phyloP scores from a whole-genome alignment of 495 filamentous ascomycete genomes.

The Hypoxylon trugodes region DNA sequence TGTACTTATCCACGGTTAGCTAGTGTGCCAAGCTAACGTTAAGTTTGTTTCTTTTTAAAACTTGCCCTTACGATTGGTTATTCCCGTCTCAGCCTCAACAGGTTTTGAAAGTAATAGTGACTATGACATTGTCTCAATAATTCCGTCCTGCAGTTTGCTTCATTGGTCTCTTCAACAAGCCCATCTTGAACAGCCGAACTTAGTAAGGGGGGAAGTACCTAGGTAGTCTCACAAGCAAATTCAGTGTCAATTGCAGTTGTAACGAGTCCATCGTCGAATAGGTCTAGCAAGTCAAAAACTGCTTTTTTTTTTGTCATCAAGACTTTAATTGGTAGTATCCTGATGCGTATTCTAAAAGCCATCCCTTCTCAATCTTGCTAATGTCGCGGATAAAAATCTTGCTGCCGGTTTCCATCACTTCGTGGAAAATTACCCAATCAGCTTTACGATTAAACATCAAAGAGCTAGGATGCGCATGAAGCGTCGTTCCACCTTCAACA shows the following conservation, averaged over 20 bases:
- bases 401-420: slow-evolving; percentile 88
- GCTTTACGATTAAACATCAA: slow-evolving; percentile 98
- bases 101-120: too few relatives aligned
- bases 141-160: slow-evolving; percentile 33
- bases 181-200: slow-evolving; percentile 12
- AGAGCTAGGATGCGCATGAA: slow-evolving; percentile 92
- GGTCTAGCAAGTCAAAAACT: not conserved
- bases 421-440: slow-evolving; percentile 97
- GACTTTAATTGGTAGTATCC: slow-evolving; percentile 75
- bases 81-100: slow-evolving; percentile 36
- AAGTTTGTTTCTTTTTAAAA: slow-evolving; percentile 34
- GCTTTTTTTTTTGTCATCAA: slow-evolving; percentile 7
- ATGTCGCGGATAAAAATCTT: slow-evolving; percentile 94
- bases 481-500: slow-evolving; percentile 72
- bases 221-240: not conserved
- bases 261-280: slow-evolving; percentile 11
- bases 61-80: slow-evolving; percentile 28
- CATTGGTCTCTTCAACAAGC: slow-evolving; percentile 32
- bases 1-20: too few relatives aligned
- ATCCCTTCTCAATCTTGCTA: slow-evolving; percentile 88
- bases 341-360: slow-evolving; percentile 88
- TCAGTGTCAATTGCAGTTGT: not conserved
- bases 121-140: too few relatives aligned
- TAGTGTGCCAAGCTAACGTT: slow-evolving; percentile 18
- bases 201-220: not conserved